Base-by-base conservation (phyloP, 495 filamentous ascomycete genomes). In the Amniculicola lignicola region DNA sequence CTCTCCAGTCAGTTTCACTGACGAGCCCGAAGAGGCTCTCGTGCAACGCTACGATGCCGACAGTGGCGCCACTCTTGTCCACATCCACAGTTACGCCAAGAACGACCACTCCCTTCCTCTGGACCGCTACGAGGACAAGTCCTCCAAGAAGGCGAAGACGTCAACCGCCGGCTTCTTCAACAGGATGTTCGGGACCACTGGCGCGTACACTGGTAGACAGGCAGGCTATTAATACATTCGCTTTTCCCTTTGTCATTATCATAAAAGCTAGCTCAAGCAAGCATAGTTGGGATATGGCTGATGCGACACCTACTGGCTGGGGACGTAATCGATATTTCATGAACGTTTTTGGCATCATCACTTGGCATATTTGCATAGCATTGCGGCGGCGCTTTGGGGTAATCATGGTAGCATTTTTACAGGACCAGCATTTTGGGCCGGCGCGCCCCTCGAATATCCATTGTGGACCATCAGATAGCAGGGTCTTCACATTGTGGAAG, bases 31-130 rank as follows among this genome's bases (percentile, higher is more conserved):
- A 4, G 68, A 69, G 50, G 63, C 68, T 2, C 51, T 67, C 27
- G 55, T 72, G 15, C 68, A 69, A 43, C 69, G 64, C 22, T 72
- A 69, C 60, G 71, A 73, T 59, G 52, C 53, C 40, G 68, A 72
- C 38, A 57, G 54, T 16, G 59, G 66, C 15, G 61, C 70, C 2
- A 68, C 65, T 14, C 27, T 74, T 54, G 66, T 74, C 36, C 65
- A 71, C 51, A 70, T 74, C 51, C 57, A 59, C 42, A 21, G 46
- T 0, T 48, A 50, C 39, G 31, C 47, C 25, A 66, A 66, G 51
- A 42, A 48, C 36, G 39, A 54, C 11, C 54, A 63, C 36, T 11
- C 35, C 7, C 51, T 63, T 19, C 59, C 56, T n/a, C 54, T 61
- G 11, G 37, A 40, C 33, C 22, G 46, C 33, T 60, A 62, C 37